phyloP scores from a whole-genome alignment of 2,329 filamentous ascomycete species.

The Conoideocrella luteorostrata region DNA sequence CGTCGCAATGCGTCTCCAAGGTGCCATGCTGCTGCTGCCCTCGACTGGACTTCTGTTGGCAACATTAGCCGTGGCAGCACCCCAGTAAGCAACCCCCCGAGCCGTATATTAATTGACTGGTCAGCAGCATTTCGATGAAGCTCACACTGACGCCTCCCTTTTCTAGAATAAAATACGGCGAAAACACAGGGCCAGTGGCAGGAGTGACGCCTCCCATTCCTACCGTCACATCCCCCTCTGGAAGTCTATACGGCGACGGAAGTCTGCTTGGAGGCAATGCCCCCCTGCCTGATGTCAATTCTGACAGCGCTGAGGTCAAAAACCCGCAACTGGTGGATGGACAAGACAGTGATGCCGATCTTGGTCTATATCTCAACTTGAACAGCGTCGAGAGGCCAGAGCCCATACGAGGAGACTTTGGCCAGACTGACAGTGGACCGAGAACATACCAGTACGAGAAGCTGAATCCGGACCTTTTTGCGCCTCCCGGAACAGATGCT shows the following conservation, averaged over 20 bases:
- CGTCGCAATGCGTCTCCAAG: no score
- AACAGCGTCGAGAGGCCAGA: slow-evolving; percentile 44
- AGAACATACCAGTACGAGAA: slow-evolving; percentile 43
- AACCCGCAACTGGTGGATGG: slow-evolving; percentile 38
- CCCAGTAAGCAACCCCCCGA: not conserved
- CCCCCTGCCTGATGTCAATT: slow-evolving; percentile 27
- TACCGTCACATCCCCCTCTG: slow-evolving; percentile 28
- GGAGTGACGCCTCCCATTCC: slow-evolving; percentile 33
- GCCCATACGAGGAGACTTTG: slow-evolving; percentile 45
- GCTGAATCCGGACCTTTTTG: slow-evolving; percentile 47
- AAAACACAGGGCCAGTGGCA: slow-evolving; percentile 35
- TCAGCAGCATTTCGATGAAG: no score
- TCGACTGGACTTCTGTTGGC: not conserved
- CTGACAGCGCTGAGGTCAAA: slow-evolving; percentile 31
- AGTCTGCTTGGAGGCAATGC: slow-evolving; percentile 35
- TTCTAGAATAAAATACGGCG: slow-evolving; percentile 25
- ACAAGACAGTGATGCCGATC: slow-evolving; percentile 41
- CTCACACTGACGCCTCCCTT: no score
- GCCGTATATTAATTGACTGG: no score
- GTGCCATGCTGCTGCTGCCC: slow-evolving; percentile 23
- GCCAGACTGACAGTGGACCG: slow-evolving; percentile 46
- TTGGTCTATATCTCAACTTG: slow-evolving; percentile 50
- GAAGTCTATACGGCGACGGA: slow-evolving; percentile 33
- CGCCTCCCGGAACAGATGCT: slow-evolving; percentile 47
- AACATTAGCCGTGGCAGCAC: slow-evolving; percentile 1